Evolutionary conservation across 1,139 yeast species (phyloP), one percentile per base, ranked within the genome.

Genomic region (Candida pseudoviswanathii): DNA sequence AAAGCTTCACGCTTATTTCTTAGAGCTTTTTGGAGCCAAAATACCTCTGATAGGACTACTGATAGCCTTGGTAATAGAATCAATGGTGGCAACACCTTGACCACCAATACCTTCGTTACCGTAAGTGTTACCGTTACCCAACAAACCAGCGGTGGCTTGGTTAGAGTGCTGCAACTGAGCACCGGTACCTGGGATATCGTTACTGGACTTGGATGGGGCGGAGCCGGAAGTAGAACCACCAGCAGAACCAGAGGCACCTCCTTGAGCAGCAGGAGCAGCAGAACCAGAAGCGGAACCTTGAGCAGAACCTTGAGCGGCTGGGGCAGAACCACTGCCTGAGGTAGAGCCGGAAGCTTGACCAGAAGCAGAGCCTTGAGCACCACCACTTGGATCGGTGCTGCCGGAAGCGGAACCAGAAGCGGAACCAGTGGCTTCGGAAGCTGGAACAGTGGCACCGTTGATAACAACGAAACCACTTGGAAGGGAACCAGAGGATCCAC

Each of bases 61-160:
- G 24, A 33, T 33, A 11, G 37, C 9, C 7, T 33, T 33, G 5
- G 37, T 33, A 21, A 33, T 11, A 7, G 37, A 33, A 11, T 33
- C 37, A 16, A 33, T 33, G 7, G 37, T 41, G 9, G 36, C 43
- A 41, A 6, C 43, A 2, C n/a, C 9, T 31, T 31, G 10, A 32
- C 36, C 36, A 32, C 36, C 36, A 11, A 37, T 7, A 10, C 29
- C 38, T 5, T 6, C 7, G 33, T 41, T 41, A 41, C 44, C 44
- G 24, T 31, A 41, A 24, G 37, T 31, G 38, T 41, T 41, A 41
- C 44, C 44, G 21, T 41, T 32, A 22, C 44, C 44, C 7, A 41
- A 41, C 7, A 41, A 41, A 41, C 44, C 44, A 41, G 37, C 7
- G n/a, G 44, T 41, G 11, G 44, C 37, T 31, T 41, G 22, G 24